phyloP scores from a whole-genome alignment of 495 filamentous ascomycete species.

The Talaromyces borbonicus region DNA sequence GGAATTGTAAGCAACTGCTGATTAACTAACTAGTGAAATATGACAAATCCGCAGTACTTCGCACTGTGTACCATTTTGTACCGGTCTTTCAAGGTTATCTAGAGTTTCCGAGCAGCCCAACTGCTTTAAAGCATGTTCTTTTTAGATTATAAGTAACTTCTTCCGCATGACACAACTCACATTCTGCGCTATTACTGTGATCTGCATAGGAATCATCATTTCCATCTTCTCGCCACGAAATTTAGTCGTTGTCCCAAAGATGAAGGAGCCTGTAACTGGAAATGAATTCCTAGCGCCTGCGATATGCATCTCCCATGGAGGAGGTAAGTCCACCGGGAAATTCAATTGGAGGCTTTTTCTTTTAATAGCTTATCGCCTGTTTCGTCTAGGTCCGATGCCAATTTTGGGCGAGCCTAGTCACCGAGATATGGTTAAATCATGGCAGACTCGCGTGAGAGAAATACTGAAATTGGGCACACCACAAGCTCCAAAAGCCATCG shows the following conservation, averaged over 20 bases:
- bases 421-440: slow-evolving; percentile 3
- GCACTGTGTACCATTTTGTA: no score
- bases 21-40: no score
- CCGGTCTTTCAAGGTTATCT: no score
- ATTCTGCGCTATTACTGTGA: neutral
- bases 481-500: slow-evolving; percentile 3
- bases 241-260: no score
- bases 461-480: slow-evolving; percentile 1
- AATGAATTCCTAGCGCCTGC: neutral
- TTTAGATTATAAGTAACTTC: no score
- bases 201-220: neutral
- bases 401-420: slow-evolving; percentile 5
- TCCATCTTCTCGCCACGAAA: slow-evolving; percentile 1
- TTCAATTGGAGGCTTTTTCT: neutral
- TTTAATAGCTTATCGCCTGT: neutral
- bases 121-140: no score
- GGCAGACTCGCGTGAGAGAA: slow-evolving; percentile 6
- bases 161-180: no score
- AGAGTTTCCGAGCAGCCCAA: no score
- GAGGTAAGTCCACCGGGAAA: neutral
- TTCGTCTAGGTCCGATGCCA: slow-evolving; percentile 5
- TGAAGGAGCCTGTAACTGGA: no score
- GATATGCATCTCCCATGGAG: slow-evolving; percentile 6
- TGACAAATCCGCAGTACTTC: no score
- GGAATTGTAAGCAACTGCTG: no score